A percentile compares a stretch with the other conserved stretches of the same genome.
phyloP scores from a whole-genome alignment of 208 protist species.

The Naegleria fowleri region DNA sequence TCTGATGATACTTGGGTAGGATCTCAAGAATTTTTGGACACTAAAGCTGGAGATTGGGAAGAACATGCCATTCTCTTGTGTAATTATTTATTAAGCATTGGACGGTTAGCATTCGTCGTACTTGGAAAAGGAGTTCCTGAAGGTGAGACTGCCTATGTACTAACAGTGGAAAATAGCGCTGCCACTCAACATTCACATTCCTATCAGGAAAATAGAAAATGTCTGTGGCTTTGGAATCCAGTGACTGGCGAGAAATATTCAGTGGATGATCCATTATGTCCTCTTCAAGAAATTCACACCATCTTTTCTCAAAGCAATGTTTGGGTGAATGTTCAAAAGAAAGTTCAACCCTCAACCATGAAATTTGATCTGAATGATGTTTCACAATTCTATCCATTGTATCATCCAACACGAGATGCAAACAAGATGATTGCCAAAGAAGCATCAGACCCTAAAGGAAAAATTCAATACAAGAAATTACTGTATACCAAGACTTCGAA shows the following conservation, averaged over 20 bases:
- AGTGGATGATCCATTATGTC: constrained; percentile 23
- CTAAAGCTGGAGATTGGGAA: constrained; percentile 38
- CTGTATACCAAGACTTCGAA: not conserved
- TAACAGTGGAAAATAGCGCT: not conserved
- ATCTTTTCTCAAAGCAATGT: constrained; percentile 39
- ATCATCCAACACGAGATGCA: constrained; percentile 2
- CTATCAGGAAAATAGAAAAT: not conserved
- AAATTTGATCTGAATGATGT: constrained; percentile 29
- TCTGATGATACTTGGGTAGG: constrained; percentile 36
- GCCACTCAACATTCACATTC: not conserved
- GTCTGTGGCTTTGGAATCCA: constrained; percentile 26
- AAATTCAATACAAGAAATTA: not conserved
- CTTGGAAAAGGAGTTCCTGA: constrained; percentile 37
- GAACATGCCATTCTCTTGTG: constrained; percentile 47
- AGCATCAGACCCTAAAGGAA: not conserved
- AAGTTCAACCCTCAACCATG: constrained; percentile 24
- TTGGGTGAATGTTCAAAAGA: constrained; percentile 37
- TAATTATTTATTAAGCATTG: constrained; percentile 39
- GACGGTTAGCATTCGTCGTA: constrained; percentile 34
- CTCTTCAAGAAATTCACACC: constrained; percentile 29
- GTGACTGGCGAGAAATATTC: constrained; percentile 12
- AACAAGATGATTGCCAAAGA: not conserved
- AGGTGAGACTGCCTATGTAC: constrained; percentile 34
- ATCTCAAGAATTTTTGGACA: constrained; percentile 37
- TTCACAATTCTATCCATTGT: constrained; percentile 39